Evolutionary conservation across 169 alveolate species (phyloP), one percentile per base, ranked within the genome.

Genomic region (Neospora caninum): DNA sequence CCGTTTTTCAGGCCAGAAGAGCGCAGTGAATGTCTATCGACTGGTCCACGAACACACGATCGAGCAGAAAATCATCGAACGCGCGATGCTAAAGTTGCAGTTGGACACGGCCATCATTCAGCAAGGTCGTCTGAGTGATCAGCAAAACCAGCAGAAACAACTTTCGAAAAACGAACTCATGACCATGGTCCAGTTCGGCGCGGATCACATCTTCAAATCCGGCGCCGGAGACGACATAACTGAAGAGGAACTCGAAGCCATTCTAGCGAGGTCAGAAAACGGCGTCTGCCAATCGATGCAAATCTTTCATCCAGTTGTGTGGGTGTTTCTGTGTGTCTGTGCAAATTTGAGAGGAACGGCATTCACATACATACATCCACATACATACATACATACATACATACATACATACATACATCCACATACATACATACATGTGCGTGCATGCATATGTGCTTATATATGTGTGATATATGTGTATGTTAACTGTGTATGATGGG

Each of bases 41-140:
- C 94, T 99, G 92, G 98, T 98, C 45, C 99, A 99, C 73, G 99
- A 98, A 93, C 97, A 98, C 96, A 98, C 99, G 0, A 97, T 99
- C n/a, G 99, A 99, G 96, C 99, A 99, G 95, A 99, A 98, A 95
- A 98, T 99, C 84, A 98, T 99, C 42, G 99, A 99, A 95, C 96
- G 99, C 88, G 99, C 99, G 69, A 98, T 99, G 34, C 97, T 99
- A 92, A 99, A 99, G 95, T 96, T 99, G 88, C 99, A 98, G 96
- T 96, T 99, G 91, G 99, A 99, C 95, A 97, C 99, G n/a, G 98
- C 99, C 43, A 98, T 99, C 80, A 99, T 98, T 34, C 99, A 99
- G 95, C 98, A 98, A 91, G 99, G 99, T 25, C 98, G 99, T 92
- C 94, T 99, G 93, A 96, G 91, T 88, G 96, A 80, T 80, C 96